These are phyloP conservation scores for Teratosphaeria nubilosa DNA, from an alignment of 2,329 filamentous ascomycete genomes.

Conservation along the genomic window DNA sequence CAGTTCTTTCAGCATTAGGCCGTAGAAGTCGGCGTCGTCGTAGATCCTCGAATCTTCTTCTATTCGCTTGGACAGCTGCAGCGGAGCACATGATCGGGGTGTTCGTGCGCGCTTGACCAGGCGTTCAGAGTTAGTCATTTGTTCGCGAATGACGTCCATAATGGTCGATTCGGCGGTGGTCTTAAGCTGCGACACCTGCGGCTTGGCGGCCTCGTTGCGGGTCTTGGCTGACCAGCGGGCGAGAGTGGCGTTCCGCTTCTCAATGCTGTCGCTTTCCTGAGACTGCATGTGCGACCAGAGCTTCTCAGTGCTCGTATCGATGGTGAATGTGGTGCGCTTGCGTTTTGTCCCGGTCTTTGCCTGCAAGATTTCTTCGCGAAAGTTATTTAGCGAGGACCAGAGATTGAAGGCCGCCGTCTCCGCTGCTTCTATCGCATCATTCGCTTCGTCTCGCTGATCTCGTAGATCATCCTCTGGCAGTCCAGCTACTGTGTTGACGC, in stretches of 20 bases:
- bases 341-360: constrained; percentile 50
- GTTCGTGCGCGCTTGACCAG: constrained; percentile 59
- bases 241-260: constrained; percentile 60
- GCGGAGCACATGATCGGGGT: constrained; percentile 66
- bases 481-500: constrained; percentile 60
- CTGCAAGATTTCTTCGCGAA: constrained; percentile 52
- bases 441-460: constrained; percentile 27
- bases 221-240: constrained; percentile 88
- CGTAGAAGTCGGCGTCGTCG: constrained; percentile 93
- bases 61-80: constrained; percentile 42
- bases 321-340: constrained; percentile 41
- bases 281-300: constrained; percentile 64
- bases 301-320: constrained; percentile 49
- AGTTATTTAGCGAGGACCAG: constrained; percentile 67
- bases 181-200: neutral
- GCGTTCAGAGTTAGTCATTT: constrained; percentile 56
- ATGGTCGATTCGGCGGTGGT: constrained; percentile 48
- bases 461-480: constrained; percentile 27
- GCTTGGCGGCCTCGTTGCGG: constrained; percentile 43
- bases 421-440: constrained; percentile 56
- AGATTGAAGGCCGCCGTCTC: constrained; percentile 78
- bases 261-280: constrained; percentile 50
- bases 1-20: constrained; percentile 81
- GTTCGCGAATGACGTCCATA: constrained; percentile 57
- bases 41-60: constrained; percentile 58